Percentiles rank a stretch among this genome's conserved stretches.
Conservation (phyloP, 495 filamentous ascomycete genomes). For the Neurospora cerealis region DNA sequence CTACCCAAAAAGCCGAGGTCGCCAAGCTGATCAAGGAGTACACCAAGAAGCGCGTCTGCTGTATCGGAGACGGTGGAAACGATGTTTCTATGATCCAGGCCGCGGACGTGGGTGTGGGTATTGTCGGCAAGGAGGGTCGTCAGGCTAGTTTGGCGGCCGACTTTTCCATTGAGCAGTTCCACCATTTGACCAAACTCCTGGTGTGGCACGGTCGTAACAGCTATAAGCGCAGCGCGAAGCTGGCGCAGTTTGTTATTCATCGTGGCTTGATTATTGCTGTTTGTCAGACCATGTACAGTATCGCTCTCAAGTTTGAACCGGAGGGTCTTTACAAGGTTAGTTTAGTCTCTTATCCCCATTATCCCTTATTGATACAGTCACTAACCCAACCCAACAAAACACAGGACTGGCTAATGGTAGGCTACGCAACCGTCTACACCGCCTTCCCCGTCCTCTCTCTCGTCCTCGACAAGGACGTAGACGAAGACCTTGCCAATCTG, state of each 20-base stretch:
- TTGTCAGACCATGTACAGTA: constrained; percentile 95
- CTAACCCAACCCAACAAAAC: constrained; percentile 9
- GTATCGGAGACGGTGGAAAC: constrained; percentile 96
- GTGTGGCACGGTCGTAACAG: constrained; percentile 97
- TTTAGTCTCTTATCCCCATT: constrained; percentile 14
- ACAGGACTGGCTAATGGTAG: constrained; percentile 90
- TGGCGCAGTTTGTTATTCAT: constrained; percentile 97
- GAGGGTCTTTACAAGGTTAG: constrained; percentile 72
- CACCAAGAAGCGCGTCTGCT: constrained; percentile 89
- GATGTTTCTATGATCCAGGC: constrained; percentile 99
- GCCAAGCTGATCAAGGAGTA: constrained; percentile 82
- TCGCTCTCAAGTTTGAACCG: constrained; percentile 82
- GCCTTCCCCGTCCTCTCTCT: constrained; percentile 89
- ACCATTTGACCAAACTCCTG: constrained; percentile 88
- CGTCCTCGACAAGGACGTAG: constrained; percentile 92
- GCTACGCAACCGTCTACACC: constrained; percentile 94
- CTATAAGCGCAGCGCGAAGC: constrained; percentile 91
- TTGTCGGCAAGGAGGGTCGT: constrained; percentile 94
- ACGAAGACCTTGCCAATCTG: constrained; percentile 82
- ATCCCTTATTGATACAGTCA: background rate
- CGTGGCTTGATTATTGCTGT: constrained; percentile 89
- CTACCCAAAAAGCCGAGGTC: constrained; percentile 93
- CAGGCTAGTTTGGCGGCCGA: constrained; percentile 93
- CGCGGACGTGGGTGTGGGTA: constrained; percentile 93
- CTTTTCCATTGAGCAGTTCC: constrained; percentile 91